Evolutionary conservation across 129 eudicot genomes (phyloP).

Genomic region (Erigeron canadensis): DNA sequence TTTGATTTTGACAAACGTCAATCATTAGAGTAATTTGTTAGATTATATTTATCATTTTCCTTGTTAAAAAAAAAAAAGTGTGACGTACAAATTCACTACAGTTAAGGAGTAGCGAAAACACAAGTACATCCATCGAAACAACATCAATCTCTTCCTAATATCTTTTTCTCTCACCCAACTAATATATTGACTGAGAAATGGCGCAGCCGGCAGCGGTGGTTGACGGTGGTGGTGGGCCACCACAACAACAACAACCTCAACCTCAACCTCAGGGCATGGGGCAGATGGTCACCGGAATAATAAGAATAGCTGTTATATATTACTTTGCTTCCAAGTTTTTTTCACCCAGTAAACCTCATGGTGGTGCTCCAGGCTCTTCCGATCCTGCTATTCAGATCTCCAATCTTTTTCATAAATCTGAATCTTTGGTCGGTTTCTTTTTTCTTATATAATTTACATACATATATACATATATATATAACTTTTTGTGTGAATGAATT

Average conservation of each 20-base stretch:
- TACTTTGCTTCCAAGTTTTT: slow-evolving; percentile 91
- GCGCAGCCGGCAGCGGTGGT: slow-evolving; percentile 71
- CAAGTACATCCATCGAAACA: too few species aligned
- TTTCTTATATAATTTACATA: too few species aligned
- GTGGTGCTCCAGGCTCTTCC: slow-evolving; percentile 34
- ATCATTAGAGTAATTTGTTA: too few species aligned
- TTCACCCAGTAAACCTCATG: slow-evolving; percentile 42
- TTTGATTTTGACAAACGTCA: too few species aligned
- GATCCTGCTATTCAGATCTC: slow-evolving; percentile 75
- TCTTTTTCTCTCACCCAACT: too few species aligned
- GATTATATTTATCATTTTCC: too few species aligned
- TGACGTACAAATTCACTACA: too few species aligned
- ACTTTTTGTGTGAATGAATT: not conserved
- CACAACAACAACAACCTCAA: slow-evolving; percentile 35
- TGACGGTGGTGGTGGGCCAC: slow-evolving; percentile 45
- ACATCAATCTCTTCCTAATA: too few species aligned
- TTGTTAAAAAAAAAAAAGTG: too few species aligned
- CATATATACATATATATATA: too few species aligned
- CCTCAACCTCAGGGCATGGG: slow-evolving; percentile 61
- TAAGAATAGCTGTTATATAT: slow-evolving; percentile 82
- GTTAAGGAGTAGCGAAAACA: too few species aligned
- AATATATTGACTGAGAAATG: slow-evolving; percentile 46
- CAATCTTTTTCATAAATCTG: slow-evolving; percentile 75
- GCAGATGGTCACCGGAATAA: slow-evolving; percentile 68
- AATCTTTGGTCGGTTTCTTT: slow-evolving; percentile 54